Conservation (phyloP, 305 asterid species). For the Withania somnifera region DNA sequence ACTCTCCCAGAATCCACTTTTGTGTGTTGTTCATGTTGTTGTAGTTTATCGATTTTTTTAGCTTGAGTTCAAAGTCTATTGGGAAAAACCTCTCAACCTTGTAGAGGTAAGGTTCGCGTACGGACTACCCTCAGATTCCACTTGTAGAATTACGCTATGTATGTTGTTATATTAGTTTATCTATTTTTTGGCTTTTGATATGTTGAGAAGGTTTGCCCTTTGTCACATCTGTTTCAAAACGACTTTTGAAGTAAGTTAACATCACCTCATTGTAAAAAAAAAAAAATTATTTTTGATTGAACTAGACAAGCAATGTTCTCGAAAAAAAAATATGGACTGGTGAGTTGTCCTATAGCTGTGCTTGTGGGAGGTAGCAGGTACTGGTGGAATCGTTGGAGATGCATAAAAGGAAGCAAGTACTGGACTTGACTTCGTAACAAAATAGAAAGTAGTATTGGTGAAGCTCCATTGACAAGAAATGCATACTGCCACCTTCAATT, state of each 20-base stretch:
- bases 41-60: too few relatives aligned
- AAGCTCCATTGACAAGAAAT: neutral
- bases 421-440: neutral
- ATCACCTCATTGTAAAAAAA: neutral
- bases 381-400: too few relatives aligned
- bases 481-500: neutral
- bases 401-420: neutral
- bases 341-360: too few relatives aligned
- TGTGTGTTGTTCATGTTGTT: too few relatives aligned
- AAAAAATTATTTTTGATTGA: neutral
- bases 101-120: too few relatives aligned
- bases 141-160: too few relatives aligned
- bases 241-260: neutral
- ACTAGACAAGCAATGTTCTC: neutral
- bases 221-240: neutral
- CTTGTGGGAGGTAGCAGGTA: too few relatives aligned
- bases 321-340: neutral
- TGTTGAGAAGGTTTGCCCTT: neutral
- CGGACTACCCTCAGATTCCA: too few relatives aligned
- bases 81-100: too few relatives aligned
- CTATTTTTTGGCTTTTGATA: neutral
- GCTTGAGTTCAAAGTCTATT: too few relatives aligned
- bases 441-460: neutral
- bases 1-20: too few relatives aligned
- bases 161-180: neutral